Conservation (phyloP, 495 filamentous ascomycete species). For the Bathelium albidoporum region DNA sequence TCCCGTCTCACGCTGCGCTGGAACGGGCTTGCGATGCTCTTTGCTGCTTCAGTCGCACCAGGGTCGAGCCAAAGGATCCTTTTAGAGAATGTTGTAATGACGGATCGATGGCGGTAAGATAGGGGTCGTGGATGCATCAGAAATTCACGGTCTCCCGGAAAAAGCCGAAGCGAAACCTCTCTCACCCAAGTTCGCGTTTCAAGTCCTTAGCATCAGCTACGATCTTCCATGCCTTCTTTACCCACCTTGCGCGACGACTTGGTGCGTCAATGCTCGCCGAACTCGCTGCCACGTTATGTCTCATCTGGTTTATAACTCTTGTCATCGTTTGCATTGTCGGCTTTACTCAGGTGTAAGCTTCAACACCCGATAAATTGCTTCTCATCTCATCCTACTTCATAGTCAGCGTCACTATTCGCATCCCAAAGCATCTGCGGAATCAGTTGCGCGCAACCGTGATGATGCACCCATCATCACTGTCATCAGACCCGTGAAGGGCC, state of each 20-base stretch:
- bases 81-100: no score
- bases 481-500: conserved; percentile 86
- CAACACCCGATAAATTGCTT: conserved; percentile 6
- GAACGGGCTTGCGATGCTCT: neutral
- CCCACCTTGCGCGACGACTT: neutral
- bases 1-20: no score
- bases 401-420: conserved; percentile 35
- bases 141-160: neutral
- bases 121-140: neutral
- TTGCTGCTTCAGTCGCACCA: neutral
- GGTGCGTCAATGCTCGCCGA: conserved; percentile 9
- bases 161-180: neutral
- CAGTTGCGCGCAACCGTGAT: conserved; percentile 24
- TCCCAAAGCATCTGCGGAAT: conserved; percentile 16
- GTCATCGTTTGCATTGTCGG: conserved; percentile 48
- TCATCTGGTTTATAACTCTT: conserved; percentile 51
- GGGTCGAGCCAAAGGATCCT: neutral
- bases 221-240: neutral
- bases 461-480: conserved; percentile 73
- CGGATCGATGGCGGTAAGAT: no score
- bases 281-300: conserved; percentile 25
- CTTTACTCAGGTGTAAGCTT: conserved; percentile 48
- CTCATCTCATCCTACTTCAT: neutral
- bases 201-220: neutral
- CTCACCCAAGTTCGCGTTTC: neutral